Evolutionary conservation across 1,284 basidiomycete genomes (phyloP).

Genomic region (Heterobasidion occidentale): DNA sequence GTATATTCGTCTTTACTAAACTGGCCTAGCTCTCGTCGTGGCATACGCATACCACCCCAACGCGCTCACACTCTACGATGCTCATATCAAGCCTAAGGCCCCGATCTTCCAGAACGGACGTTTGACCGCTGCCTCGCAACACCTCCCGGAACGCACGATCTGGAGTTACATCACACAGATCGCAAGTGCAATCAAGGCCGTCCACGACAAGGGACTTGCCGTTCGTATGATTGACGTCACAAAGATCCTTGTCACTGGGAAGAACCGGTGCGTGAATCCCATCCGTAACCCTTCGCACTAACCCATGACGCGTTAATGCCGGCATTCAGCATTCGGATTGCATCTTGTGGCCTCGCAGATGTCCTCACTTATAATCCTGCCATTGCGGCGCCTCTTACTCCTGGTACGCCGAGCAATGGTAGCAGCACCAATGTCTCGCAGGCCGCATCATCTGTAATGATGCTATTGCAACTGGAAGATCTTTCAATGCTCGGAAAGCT

Average conservation of each 20-base stretch:
- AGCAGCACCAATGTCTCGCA: not conserved
- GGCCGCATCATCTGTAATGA: conserved; percentile 45
- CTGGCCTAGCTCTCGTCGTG: conserved; percentile 73
- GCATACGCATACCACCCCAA: conserved; percentile 90
- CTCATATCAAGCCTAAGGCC: conserved; percentile 46
- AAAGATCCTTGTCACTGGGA: conserved; percentile 85
- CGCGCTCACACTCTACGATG: conserved; percentile 76
- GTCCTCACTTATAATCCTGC: conserved; percentile 64
- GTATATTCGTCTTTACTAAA: conserved; percentile 2
- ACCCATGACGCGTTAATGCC: too few species aligned
- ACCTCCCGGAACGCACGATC: conserved; percentile 74
- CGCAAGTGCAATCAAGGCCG: conserved; percentile 77
- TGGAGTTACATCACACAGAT: conserved; percentile 96
- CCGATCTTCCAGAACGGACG: conserved; percentile 36
- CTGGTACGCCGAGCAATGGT: conserved; percentile 2
- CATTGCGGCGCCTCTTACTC: not conserved
- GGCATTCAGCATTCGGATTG: conserved; percentile 55
- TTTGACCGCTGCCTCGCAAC: conserved; percentile 28
- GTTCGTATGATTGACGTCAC: conserved; percentile 81
- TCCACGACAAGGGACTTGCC: conserved; percentile 80
- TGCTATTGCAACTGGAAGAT: conserved; percentile 80
- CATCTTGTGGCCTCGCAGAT: conserved; percentile 81
- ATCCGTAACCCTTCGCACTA: not conserved
- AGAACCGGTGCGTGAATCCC: conserved; percentile 61
- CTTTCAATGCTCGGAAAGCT: conserved; percentile 82